Evolutionary conservation across 2,329 filamentous ascomycete species (phyloP).

Genomic region (Fusarium sp.): DNA sequence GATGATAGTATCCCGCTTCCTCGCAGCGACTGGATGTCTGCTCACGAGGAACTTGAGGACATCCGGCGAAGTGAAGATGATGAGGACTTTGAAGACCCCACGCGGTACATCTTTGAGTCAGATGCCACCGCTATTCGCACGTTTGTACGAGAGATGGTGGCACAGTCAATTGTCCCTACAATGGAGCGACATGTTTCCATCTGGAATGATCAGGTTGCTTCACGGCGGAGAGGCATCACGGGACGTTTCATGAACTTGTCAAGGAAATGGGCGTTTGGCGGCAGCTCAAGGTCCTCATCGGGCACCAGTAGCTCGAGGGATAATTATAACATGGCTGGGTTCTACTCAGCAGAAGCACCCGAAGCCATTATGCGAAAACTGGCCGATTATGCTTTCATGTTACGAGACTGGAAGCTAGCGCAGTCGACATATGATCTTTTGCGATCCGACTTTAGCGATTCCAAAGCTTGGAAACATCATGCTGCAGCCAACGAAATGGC

Average conservation of each 20-base stretch:
- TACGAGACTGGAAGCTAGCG: slow-evolving; percentile 93
- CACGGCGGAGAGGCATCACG: slow-evolving; percentile 83
- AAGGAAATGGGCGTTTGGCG: slow-evolving; percentile 87
- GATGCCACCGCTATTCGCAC: slow-evolving; percentile 87
- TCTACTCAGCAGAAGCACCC: slow-evolving; percentile 81
- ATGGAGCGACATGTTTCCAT: slow-evolving; percentile 92
- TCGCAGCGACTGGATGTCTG: slow-evolving; percentile 86
- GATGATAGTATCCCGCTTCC: slow-evolving; percentile 87
- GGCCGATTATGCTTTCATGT: slow-evolving; percentile 95
- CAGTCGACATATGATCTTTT: slow-evolving; percentile 91
- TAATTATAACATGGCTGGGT: slow-evolving; percentile 83
- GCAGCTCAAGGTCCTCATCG: slow-evolving; percentile 66
- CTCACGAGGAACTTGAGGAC: slow-evolving; percentile 80
- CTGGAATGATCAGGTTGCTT: slow-evolving; percentile 98
- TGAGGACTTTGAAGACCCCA: slow-evolving; percentile 73
- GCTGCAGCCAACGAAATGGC: slow-evolving; percentile 96
- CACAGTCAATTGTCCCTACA: slow-evolving; percentile 90
- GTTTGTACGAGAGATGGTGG: slow-evolving; percentile 93
- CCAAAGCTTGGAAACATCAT: slow-evolving; percentile 97
- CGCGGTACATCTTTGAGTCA: slow-evolving; percentile 86
- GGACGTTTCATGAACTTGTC: slow-evolving; percentile 95
- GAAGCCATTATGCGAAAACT: slow-evolving; percentile 94
- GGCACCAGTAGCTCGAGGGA: slow-evolving; percentile 59
- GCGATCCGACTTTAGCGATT: slow-evolving; percentile 86
- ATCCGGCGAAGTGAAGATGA: slow-evolving; percentile 72